phyloP scores from a whole-genome alignment of 192 early-diverging fungal species.

The Backusella westeae region DNA sequence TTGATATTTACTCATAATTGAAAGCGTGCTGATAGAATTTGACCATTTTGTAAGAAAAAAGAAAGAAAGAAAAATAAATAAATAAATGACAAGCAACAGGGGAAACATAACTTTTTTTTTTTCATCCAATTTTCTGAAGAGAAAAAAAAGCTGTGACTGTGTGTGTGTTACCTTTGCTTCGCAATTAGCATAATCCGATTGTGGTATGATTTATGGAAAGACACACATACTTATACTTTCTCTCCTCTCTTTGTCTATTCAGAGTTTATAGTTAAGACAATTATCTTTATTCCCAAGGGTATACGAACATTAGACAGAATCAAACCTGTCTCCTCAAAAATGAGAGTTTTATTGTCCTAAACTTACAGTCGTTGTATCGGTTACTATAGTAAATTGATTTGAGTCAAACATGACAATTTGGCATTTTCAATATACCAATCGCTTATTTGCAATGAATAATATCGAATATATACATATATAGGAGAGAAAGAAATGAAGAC shows the following conservation, averaged over 20 bases:
- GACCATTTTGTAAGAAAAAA: conserved; percentile 54
- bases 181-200: neutral
- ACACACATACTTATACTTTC: too few species aligned
- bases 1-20: conserved; percentile 62
- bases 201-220: neutral
- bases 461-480: neutral
- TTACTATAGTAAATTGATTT: neutral
- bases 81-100: conserved; percentile 11
- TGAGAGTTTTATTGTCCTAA: neutral
- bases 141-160: neutral
- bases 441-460: neutral
- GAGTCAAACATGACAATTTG: too few species aligned
- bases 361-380: neutral
- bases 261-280: neutral
- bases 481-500: neutral
- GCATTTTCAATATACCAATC: neutral
- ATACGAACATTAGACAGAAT: neutral
- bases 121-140: neutral
- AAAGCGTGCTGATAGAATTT: conserved; percentile 82
- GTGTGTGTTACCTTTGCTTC: neutral
- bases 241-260: neutral
- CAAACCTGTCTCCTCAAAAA: too few species aligned
- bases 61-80: neutral
- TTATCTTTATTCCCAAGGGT: neutral
- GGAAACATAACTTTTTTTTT: neutral